Base-by-base conservation (phyloP, 495 filamentous ascomycete genomes). In the Cercophora newfieldiana region DNA sequence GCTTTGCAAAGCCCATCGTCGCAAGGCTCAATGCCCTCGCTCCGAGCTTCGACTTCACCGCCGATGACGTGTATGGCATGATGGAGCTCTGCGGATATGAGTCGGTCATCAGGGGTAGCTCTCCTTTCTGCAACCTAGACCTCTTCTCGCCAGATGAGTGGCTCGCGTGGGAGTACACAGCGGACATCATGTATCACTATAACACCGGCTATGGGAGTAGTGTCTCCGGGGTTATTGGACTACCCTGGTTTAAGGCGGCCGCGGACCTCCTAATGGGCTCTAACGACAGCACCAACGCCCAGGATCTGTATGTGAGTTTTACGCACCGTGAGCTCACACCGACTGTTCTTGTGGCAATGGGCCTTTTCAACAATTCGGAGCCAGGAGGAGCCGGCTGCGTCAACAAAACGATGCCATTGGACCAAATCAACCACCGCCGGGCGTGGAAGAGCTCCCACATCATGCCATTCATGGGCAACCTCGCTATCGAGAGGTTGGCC, bases 81-180 rank as follows among this genome's bases (percentile, higher is more conserved):
- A 80, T 80, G 70, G 74, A 82, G 65, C 68, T 82, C 21, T 83
- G 81, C 56, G 81, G 81, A 2, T 83, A 83, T 57, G 81, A 83
- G 66, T 80, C 80, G 1, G 80, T 82, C 4, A 81, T 81, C 58
- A 71, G 79, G 1, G 81, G 80, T 0, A 77, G 76, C 58, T 82
- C 78, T 0, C 78, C 77, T 4, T 81, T 83, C 68, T 83, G 81
- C 72, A 69, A 71, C 24, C 64, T 78, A 16, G 74, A 77, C 28
- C 70, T 82, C 30, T 82, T 83, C 61, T 72, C 75, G n/a, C 77
- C 80, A 0, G 79, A 80, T 59, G 80, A 83, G 48, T 82, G 80
- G 80, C 75, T 82, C 0, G 77, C 72, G 8, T 83, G 79, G 71
- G 80, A 83, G 70, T 83, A 83, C 31, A 73, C 77, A 19, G 77